Evolutionary conservation across 2,329 filamentous ascomycete genomes (phyloP).

Genomic region (Colletotrichum sidae): DNA sequence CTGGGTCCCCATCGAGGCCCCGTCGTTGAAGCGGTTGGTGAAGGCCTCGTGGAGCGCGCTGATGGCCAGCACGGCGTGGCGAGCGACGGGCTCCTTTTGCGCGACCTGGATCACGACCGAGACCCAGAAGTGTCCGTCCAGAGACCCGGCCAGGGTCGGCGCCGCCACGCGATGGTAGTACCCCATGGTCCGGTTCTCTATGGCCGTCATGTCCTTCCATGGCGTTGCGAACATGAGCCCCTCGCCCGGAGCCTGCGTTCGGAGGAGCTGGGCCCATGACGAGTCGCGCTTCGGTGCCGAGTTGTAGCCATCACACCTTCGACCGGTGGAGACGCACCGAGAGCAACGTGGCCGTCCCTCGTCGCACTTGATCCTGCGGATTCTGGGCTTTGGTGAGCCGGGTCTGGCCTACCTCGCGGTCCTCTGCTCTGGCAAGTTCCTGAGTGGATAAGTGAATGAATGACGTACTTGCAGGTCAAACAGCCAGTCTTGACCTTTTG

Average conservation of each 20-base stretch:
- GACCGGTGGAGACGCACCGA: conserved; percentile 35
- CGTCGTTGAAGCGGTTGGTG: too few relatives aligned
- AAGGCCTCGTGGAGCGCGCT: conserved; percentile 37
- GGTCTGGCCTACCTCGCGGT: background rate
- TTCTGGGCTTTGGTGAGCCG: background rate
- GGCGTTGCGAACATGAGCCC: background rate
- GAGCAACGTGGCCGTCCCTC: conserved; percentile 36
- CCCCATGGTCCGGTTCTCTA: conserved; percentile 34
- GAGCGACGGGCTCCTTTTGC: conserved; percentile 38
- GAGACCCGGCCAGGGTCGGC: conserved; percentile 36
- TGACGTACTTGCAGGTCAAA: conserved; percentile 39
- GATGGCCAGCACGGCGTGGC: conserved; percentile 41
- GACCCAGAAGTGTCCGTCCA: conserved; percentile 41
- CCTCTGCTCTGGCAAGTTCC: background rate
- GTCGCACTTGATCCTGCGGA: conserved; percentile 37
- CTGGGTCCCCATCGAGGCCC: too few relatives aligned
- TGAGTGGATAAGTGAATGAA: background rate
- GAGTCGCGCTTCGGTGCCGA: background rate
- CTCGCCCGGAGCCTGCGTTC: background rate
- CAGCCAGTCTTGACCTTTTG: conserved; percentile 38
- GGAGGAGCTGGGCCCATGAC: conserved; percentile 14
- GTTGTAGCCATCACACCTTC: conserved; percentile 37
- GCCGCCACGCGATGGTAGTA: conserved; percentile 38
- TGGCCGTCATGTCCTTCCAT: background rate
- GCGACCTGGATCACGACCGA: conserved; percentile 34